Evolutionary conservation across 306 rosid species (phyloP).

Genomic region (Sesbania bispinosa): DNA sequence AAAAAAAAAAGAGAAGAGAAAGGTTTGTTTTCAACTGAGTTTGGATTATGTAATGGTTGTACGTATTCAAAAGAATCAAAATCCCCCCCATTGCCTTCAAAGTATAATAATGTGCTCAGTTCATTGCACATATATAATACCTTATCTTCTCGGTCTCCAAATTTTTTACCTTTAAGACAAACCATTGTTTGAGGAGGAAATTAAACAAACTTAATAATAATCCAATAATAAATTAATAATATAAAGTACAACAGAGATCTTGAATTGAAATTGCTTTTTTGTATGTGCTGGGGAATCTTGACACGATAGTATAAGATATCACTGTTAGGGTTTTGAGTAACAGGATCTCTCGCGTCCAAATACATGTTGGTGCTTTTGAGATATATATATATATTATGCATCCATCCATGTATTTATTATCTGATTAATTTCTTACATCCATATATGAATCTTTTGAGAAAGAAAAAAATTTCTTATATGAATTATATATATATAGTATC

Average conservation of each 20-base stretch:
- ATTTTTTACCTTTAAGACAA: not conserved
- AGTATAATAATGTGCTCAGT: not conserved
- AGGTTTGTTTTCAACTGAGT: not conserved
- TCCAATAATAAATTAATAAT: not conserved
- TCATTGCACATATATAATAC: not conserved
- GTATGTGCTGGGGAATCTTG: constrained; percentile 33
- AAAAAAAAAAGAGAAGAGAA: not conserved
- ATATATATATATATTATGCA: constrained; percentile 12
- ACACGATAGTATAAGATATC: constrained; percentile 26
- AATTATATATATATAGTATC: too few relatives aligned
- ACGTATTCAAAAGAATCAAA: not conserved
- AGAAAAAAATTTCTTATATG: too few relatives aligned
- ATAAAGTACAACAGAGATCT: not conserved
- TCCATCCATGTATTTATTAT: too few relatives aligned
- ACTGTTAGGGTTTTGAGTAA: constrained; percentile 65
- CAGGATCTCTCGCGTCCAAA: constrained; percentile 46
- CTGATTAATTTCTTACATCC: too few relatives aligned
- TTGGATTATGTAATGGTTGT: not conserved
- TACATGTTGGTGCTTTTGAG: constrained; percentile 65
- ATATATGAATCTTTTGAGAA: too few relatives aligned
- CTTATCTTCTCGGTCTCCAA: not conserved
- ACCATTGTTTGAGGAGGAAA: not conserved
- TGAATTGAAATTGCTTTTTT: not conserved
- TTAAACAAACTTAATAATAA: not conserved
- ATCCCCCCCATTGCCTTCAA: not conserved